phyloP scores from a whole-genome alignment of 768 basidiomycete species.

The Ramaria rubella region DNA sequence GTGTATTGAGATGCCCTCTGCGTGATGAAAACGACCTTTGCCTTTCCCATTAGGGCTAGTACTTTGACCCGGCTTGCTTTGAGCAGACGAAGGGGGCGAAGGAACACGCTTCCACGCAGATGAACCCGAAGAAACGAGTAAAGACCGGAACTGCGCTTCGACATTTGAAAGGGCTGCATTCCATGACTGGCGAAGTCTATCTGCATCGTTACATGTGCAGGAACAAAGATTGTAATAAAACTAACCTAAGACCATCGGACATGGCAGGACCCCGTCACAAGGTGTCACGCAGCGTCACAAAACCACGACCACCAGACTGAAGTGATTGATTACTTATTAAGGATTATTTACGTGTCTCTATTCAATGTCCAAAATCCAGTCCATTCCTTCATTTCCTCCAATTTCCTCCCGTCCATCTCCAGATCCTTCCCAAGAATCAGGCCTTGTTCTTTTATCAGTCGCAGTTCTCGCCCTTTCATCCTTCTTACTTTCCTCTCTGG shows the following conservation, averaged over 20 bases:
- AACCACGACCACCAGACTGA: neutral
- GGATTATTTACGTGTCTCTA: neutral
- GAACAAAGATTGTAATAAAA: neutral
- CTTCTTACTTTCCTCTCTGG: constrained; percentile 60
- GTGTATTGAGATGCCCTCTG: constrained; percentile 77
- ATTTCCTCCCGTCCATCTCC: neutral
- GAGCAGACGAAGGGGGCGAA: constrained; percentile 19
- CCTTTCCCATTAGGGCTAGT: constrained; percentile 45
- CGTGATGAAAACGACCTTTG: constrained; percentile 47
- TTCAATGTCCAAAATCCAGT: neutral
- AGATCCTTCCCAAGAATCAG: constrained; percentile 40
- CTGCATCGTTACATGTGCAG: neutral
- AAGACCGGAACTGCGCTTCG: constrained; percentile 68
- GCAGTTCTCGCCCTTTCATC: constrained; percentile 82
- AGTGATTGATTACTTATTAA: neutral
- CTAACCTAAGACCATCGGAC: constrained; percentile 59
- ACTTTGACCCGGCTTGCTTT: constrained; percentile 27
- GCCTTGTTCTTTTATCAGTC: constrained; percentile 72
- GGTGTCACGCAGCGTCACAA: neutral
- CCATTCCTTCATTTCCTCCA: constrained; percentile 7
- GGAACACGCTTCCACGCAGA: constrained; percentile 78
- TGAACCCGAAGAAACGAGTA: constrained; percentile 64
- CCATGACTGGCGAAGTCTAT: constrained; percentile 79
- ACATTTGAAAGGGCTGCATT: constrained; percentile 66
- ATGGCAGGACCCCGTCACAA: constrained; percentile 21